Conservation (phyloP, 257 asterid species). For the Nicotiana benthamiana region DNA sequence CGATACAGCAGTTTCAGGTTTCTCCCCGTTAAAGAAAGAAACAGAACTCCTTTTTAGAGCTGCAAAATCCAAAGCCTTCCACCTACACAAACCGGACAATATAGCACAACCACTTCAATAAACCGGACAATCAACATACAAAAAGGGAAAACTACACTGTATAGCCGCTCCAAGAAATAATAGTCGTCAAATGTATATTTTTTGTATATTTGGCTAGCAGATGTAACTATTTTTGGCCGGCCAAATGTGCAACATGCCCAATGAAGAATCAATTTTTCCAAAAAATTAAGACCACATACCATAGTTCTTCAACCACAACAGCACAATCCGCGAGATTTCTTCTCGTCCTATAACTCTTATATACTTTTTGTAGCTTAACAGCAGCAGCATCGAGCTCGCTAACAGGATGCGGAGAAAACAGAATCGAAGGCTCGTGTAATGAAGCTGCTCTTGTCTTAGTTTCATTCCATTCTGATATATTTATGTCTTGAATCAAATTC, state of each 20-base stretch:
- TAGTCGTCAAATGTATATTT: no score
- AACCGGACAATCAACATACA: not conserved
- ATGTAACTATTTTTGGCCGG: no score
- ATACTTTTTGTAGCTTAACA: constrained; percentile 75
- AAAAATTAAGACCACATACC: constrained; percentile 37
- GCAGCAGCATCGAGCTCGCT: constrained; percentile 94
- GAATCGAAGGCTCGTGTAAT: constrained; percentile 55
- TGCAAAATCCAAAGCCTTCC: constrained; percentile 92
- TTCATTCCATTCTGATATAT: constrained; percentile 16
- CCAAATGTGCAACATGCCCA: no score
- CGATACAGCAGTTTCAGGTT: constrained; percentile 83
- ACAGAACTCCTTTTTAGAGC: constrained; percentile 77
- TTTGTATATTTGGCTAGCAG: no score
- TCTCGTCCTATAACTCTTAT: constrained; percentile 84
- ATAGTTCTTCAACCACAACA: constrained; percentile 90
- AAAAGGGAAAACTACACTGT: no score
- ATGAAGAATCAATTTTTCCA: no score
- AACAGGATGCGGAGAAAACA: constrained; percentile 63
- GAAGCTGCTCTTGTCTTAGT: constrained; percentile 11
- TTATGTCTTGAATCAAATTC: constrained; percentile 36
- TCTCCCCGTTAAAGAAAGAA: constrained; percentile 66
- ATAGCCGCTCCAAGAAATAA: no score
- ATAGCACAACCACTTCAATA: not conserved
- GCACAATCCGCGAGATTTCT: constrained; percentile 96
- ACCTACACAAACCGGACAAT: constrained; percentile 36